Evolutionary conservation across 2,329 filamentous ascomycete species (phyloP).

Genomic region (Penicillium decumbens): DNA sequence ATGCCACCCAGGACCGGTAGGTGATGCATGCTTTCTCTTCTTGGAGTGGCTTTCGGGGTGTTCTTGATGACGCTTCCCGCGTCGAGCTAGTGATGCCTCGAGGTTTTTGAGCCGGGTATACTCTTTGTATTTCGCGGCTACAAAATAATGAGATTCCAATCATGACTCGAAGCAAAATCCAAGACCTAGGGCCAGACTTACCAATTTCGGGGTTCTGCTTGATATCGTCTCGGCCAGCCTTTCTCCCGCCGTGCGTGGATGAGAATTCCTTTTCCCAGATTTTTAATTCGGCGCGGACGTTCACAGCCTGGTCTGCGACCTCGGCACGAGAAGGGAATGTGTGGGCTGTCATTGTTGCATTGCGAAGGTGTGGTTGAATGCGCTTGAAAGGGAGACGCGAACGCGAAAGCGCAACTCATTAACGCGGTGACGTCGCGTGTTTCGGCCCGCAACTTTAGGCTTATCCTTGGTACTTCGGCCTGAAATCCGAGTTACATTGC

Average conservation of each 20-base stretch:
- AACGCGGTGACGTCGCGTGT: conserved; percentile 30
- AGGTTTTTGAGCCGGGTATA: conserved; percentile 43
- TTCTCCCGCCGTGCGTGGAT: conserved; percentile 40
- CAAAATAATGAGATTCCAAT: background rate
- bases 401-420: conserved; percentile 30
- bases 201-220: conserved; percentile 45
- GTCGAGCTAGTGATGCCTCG: conserved; percentile 23
- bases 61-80: conserved; percentile 20
- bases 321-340: conserved; percentile 24
- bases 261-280: conserved; percentile 47
- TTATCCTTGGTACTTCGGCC: background rate
- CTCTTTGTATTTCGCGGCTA: conserved; percentile 47
- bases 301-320: conserved; percentile 25
- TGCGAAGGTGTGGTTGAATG: conserved; percentile 1
- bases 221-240: conserved; percentile 46
- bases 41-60: conserved; percentile 18
- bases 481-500: background rate
- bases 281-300: conserved; percentile 44
- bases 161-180: background rate
- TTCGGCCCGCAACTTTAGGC: background rate
- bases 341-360: conserved; percentile 29
- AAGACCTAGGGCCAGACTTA: conserved; percentile 16
- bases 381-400: conserved; percentile 17
- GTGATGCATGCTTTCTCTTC: conserved; percentile 34
- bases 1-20: conserved; percentile 20